These are phyloP conservation scores for Xerocomellus intermedius DNA, from an alignment of 768 basidiomycete genomes.

Conservation along the genomic window DNA sequence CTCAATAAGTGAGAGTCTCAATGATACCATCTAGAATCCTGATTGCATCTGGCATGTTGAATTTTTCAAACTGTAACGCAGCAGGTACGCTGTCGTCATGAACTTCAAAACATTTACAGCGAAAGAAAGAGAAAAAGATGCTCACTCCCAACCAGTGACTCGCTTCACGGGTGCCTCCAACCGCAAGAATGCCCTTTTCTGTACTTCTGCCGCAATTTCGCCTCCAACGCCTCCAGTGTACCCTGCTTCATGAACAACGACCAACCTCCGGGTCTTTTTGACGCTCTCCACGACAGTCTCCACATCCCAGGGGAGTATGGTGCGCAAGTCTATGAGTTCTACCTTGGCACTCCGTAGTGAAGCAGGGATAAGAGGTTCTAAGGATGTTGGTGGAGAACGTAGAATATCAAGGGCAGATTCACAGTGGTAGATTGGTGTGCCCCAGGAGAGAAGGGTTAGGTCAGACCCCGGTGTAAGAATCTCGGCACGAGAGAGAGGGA, in stretches of 20 bases:
- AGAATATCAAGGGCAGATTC: conserved; percentile 80
- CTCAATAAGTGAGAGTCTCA: conserved; percentile 74
- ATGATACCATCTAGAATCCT: conserved; percentile 80
- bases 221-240: conserved; percentile 85
- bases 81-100: conserved; percentile 62
- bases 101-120: not conserved
- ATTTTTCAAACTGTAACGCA: conserved; percentile 86
- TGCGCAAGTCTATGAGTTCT: conserved; percentile 88
- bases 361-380: conserved; percentile 64
- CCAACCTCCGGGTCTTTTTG: conserved; percentile 75
- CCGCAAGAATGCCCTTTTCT: conserved; percentile 84
- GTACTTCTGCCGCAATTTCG: conserved; percentile 89
- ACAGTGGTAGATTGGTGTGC: conserved; percentile 90
- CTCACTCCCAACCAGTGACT: conserved; percentile 94
- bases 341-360: conserved; percentile 67
- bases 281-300: conserved; percentile 81
- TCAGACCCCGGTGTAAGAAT: conserved; percentile 71
- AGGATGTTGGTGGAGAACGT: conserved; percentile 56
- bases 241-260: conserved; percentile 92
- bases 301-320: conserved; percentile 87
- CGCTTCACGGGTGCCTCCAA: conserved; percentile 85
- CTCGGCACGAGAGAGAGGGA: conserved; percentile 85
- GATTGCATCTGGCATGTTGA: conserved; percentile 85
- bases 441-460: conserved; percentile 89
- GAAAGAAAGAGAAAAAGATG: conserved; percentile 21